phyloP scores from a whole-genome alignment of 345 rosid species.

The Pugionium dolabratum region DNA sequence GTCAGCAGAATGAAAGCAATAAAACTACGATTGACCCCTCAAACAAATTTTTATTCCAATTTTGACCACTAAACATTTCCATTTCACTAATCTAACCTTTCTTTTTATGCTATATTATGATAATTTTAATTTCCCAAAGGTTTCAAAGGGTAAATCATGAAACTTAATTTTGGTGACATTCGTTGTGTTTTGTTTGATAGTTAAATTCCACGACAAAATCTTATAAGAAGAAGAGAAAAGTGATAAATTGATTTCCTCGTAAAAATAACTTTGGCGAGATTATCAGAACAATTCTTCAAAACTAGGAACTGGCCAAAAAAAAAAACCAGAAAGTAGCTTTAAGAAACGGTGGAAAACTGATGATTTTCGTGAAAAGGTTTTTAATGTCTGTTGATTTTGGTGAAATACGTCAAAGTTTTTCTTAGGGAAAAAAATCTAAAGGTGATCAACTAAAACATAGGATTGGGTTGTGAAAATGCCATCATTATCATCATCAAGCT shows the following conservation, averaged over 20 bases:
- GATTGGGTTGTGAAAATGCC: constrained; percentile 31
- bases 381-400: background rate
- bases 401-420: constrained; percentile 8
- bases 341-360: constrained; percentile 15
- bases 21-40: background rate
- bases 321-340: constrained; percentile 10
- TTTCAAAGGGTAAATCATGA: too few relatives aligned
- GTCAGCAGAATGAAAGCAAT: background rate
- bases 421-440: background rate
- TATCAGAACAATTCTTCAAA: constrained; percentile 1
- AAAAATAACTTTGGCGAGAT: background rate
- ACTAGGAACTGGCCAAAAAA: too few relatives aligned
- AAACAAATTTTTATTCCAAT: background rate
- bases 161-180: too few relatives aligned
- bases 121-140: too few relatives aligned
- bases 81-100: background rate
- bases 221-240: too few relatives aligned
- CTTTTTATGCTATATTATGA: background rate
- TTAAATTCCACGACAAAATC: too few relatives aligned
- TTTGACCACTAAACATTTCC: background rate
- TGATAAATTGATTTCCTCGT: too few relatives aligned
- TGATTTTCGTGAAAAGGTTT: constrained; percentile 15
- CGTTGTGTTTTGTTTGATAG: too few relatives aligned
- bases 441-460: constrained; percentile 20
- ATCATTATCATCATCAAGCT: constrained; percentile 33